phyloP scores from a whole-genome alignment of 2,329 filamentous ascomycete species.

The Xylaria sp. region DNA sequence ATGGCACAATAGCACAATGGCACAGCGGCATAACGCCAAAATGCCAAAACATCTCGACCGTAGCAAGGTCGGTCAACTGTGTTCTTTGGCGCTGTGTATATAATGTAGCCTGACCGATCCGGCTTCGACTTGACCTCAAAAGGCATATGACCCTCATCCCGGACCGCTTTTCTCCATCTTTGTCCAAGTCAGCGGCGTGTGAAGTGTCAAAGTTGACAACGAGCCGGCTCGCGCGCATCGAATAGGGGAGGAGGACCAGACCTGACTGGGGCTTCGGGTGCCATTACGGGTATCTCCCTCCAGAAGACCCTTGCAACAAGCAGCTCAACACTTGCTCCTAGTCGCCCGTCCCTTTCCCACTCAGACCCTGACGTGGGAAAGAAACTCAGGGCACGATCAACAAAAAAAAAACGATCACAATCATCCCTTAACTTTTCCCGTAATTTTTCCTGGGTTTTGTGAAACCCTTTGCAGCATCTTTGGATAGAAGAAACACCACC shows the following conservation, averaged over 20 bases:
- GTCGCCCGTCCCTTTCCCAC: constrained; percentile 24
- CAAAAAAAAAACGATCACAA: constrained; percentile 25
- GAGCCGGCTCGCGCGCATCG: constrained; percentile 29
- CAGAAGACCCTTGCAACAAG: constrained; percentile 34
- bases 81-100: background rate
- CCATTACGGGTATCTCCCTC: constrained; percentile 28
- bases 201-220: constrained; percentile 31
- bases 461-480: constrained; percentile 5
- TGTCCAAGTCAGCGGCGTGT: constrained; percentile 24
- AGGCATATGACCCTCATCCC: constrained; percentile 16
- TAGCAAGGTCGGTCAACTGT: constrained; percentile 11
- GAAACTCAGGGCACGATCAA: constrained; percentile 29
- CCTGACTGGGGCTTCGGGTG: constrained; percentile 33
- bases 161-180: constrained; percentile 25
- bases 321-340: constrained; percentile 27
- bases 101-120: constrained; percentile 20
- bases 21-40: background rate
- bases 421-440: constrained; percentile 25
- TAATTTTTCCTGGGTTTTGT: constrained; percentile 21
- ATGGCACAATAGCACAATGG: background rate
- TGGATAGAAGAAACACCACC: constrained; percentile 11
- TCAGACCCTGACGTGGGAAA: constrained; percentile 23
- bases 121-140: constrained; percentile 14
- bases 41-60: constrained; percentile 20
- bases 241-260: constrained; percentile 33